phyloP scores from a whole-genome alignment of 2,329 filamentous ascomycete species.

The Cladophialophora chaetospira region DNA sequence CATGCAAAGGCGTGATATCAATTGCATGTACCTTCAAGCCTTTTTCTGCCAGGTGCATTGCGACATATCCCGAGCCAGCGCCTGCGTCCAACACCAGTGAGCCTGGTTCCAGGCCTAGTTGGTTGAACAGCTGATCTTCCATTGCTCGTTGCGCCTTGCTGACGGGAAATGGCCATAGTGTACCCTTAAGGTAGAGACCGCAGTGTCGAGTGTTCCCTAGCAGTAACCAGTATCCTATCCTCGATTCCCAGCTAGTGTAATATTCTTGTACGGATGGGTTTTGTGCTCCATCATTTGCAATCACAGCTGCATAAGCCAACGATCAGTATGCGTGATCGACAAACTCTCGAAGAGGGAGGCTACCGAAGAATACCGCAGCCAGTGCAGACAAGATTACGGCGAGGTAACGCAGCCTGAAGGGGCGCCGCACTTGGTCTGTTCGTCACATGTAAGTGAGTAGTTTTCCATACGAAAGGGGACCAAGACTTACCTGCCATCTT shows the following conservation, averaged over 20 bases:
- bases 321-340: too few species aligned
- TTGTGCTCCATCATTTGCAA: conserved; percentile 5
- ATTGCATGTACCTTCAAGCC: too few species aligned
- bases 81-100: conserved; percentile 55
- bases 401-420: too few species aligned
- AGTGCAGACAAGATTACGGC: conserved; percentile 1
- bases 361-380: conserved; percentile 4
- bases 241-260: conserved; percentile 49
- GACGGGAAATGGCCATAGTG: conserved; percentile 54
- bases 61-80: too few species aligned
- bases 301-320: conserved; percentile 6
- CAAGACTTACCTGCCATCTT: conserved; percentile 7
- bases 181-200: conserved; percentile 50
- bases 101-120: conserved; percentile 43
- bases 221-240: conserved; percentile 40
- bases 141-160: conserved; percentile 48
- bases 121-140: conserved; percentile 52
- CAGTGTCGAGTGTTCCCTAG: conserved; percentile 55
- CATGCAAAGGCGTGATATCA: too few species aligned
- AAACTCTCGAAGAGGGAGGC: too few species aligned
- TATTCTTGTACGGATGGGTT: conserved; percentile 36
- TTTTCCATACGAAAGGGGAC: neutral
- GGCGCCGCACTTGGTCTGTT: neutral
- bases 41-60: too few species aligned
- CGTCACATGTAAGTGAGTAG: neutral